Percentiles rank a stretch among this genome's conserved stretches.
phyloP scores from a whole-genome alignment of 129 eudicot genomes.

The Flaveria ramosissima region DNA sequence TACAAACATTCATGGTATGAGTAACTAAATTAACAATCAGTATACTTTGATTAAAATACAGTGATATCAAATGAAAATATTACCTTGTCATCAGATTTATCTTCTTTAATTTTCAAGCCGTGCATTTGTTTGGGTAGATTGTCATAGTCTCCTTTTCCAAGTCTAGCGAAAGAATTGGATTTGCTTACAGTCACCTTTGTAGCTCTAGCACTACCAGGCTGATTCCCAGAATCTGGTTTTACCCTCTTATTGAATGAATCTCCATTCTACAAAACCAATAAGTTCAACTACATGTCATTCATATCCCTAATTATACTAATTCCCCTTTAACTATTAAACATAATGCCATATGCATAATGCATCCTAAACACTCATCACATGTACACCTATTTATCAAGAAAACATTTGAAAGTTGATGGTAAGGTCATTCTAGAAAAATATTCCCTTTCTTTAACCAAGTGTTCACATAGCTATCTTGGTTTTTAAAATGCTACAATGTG shows the following conservation, averaged over 20 bases:
- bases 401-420: background rate
- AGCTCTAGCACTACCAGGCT: constrained; percentile 52
- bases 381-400: background rate
- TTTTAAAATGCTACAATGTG: no score
- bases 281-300: background rate
- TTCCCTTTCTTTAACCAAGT: background rate
- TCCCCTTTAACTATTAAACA: background rate
- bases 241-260: constrained; percentile 57
- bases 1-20: background rate
- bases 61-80: constrained; percentile 14
- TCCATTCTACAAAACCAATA: constrained; percentile 46
- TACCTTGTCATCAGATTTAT: constrained; percentile 58
- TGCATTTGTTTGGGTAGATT: constrained; percentile 69
- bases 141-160: constrained; percentile 49
- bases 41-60: background rate
- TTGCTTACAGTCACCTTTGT: constrained; percentile 46
- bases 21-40: background rate
- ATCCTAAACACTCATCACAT: background rate
- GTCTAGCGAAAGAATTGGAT: constrained; percentile 42
- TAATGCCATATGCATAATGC: background rate
- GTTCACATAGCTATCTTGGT: background rate
- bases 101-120: constrained; percentile 56
- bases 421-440: background rate
- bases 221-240: constrained; percentile 48
- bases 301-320: background rate